phyloP scores from a whole-genome alignment of 2,329 filamentous ascomycete species.

The Fusarium circinatum region DNA sequence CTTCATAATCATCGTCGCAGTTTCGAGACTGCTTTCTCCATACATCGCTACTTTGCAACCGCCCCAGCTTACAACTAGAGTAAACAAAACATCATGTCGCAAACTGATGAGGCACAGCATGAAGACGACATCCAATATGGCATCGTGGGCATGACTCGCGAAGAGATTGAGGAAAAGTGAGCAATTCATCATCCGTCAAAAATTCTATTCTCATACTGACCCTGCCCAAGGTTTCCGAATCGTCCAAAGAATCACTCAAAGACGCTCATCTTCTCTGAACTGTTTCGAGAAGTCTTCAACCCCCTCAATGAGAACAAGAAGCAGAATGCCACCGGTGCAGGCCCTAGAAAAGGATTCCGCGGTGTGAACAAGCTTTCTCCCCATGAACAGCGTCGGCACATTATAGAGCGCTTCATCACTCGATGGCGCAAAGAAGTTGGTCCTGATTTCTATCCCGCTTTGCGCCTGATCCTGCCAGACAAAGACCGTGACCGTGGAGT shows the following conservation, averaged over 20 bases:
- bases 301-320: slow-evolving; percentile 83
- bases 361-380: slow-evolving; percentile 70
- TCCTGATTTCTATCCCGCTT: slow-evolving; percentile 90
- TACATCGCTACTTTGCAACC: neutral
- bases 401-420: slow-evolving; percentile 87
- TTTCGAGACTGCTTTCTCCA: neutral
- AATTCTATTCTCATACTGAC: slow-evolving; percentile 26
- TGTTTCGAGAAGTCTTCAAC: slow-evolving; percentile 84
- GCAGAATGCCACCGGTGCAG: slow-evolving; percentile 69
- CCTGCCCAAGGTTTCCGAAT: slow-evolving; percentile 76
- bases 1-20: neutral
- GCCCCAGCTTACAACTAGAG: slow-evolving; percentile 14
- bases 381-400: slow-evolving; percentile 80
- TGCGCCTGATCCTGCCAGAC: slow-evolving; percentile 90
- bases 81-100: slow-evolving; percentile 13
- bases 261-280: slow-evolving; percentile 83
- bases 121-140: slow-evolving; percentile 66
- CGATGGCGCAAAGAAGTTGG: slow-evolving; percentile 91
- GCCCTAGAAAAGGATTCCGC: slow-evolving; percentile 68
- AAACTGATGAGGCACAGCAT: slow-evolving; percentile 52
- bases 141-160: slow-evolving; percentile 49
- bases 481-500: slow-evolving; percentile 92
- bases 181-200: neutral
- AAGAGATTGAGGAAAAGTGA: slow-evolving; percentile 59
- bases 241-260: slow-evolving; percentile 82